Evolutionary conservation across 2,329 filamentous ascomycete species (phyloP), one percentile per base, ranked within the genome.

Genomic region (Trichoderma asperellum): DNA sequence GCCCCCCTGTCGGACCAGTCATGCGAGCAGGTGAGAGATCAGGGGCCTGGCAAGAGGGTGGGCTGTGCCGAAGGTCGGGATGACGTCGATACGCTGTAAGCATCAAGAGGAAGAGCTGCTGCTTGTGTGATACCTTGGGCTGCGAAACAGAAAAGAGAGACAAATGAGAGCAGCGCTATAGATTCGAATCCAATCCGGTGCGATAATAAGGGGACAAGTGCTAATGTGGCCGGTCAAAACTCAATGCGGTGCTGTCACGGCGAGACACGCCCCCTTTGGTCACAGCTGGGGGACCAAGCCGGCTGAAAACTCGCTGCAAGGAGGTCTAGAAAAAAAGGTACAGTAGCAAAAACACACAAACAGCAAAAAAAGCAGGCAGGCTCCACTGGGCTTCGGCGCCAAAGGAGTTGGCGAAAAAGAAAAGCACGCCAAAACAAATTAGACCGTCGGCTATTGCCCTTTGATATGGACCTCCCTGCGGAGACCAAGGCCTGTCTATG

Each of bases 71-170:
- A 60, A 32, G 53, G 63, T 62, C 57, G 53, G 66, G 66, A 70
- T 70, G 69, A 70, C 69, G 69, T 70, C 68, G 69, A 68, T 62
- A 32, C 40, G 40, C 40, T 18, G 40, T 43, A 43, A n/a, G 40
- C 12, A n/a, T 57, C 47, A 8, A 47, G 21, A 49, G n/a, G 10
- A 49, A 12, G 21, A 24, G n/a, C 47, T 24, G n/a, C n/a, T 49
- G 21, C 47, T 12, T 49, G 47, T 49, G 47, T 49, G 47, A 43
- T 24, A 49, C 47, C 47, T 49, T 49, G 55, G 16, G 14, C 29
- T n/a, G 18, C 29, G 27, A 47, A 21, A 49, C 8, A 35, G 29
- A 49, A 52, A 29, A 10, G 12, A 27, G 12, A 21, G n/a, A 37
- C 27, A 47, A 11, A 43, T n/a, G 40, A n/a, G n/a, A n/a, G 8